phyloP scores from a whole-genome alignment of 78 protist genomes.

The Emiliania huxleyi region DNA sequence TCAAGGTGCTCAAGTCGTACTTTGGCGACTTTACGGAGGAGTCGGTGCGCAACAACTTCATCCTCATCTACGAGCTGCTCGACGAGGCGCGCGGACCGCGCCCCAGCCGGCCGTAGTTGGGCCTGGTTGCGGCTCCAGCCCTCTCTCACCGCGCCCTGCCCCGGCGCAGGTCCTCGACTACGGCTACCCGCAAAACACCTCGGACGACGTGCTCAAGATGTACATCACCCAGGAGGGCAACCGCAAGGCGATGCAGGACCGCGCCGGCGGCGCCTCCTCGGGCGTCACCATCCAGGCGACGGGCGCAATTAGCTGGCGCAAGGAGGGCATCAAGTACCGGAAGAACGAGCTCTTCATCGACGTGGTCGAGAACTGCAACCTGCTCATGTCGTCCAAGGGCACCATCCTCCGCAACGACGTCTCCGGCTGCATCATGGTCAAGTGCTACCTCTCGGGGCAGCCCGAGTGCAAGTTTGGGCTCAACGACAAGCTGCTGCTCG shows the following conservation, averaged over 20 bases:
- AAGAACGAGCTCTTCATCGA: slow-evolving; percentile 91
- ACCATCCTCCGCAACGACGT: slow-evolving; percentile 86
- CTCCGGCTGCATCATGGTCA: slow-evolving; percentile 83
- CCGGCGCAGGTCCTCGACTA: slow-evolving; percentile 82
- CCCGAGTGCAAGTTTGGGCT: slow-evolving; percentile 97
- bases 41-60: slow-evolving; percentile 78
- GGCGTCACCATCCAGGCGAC: slow-evolving; percentile 84
- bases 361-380: slow-evolving; percentile 76
- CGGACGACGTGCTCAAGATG: slow-evolving; percentile 76
- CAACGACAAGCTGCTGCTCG: slow-evolving; percentile 40
- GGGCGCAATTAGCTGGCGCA: slow-evolving; percentile 85
- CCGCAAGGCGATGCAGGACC: neutral
- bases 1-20: slow-evolving; percentile 63
- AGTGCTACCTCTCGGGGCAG: slow-evolving; percentile 91
- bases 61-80: slow-evolving; percentile 85
- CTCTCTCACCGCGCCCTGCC: neutral
- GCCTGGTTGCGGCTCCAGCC: neutral
- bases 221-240: slow-evolving; percentile 77
- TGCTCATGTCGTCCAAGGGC: slow-evolving; percentile 56
- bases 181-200: slow-evolving; percentile 82
- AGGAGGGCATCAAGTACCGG: slow-evolving; percentile 82
- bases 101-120: neutral
- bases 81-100: slow-evolving; percentile 68
- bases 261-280: neutral
- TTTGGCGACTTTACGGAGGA: slow-evolving; percentile 75